phyloP scores from a whole-genome alignment of 306 rosid genomes.

The Cicer yamashitae region DNA sequence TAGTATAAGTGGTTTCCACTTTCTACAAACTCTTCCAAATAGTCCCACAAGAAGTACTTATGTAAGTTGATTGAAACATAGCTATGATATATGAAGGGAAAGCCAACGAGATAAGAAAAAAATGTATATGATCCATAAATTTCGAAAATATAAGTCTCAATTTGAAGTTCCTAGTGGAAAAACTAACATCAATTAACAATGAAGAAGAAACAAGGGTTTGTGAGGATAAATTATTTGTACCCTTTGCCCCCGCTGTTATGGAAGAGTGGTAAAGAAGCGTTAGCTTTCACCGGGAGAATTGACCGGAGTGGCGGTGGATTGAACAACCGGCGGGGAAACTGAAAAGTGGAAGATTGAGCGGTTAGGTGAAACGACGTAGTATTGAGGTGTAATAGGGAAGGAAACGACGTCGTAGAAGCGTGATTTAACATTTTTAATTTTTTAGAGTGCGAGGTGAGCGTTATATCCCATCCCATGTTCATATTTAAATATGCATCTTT shows the following conservation, averaged over 20 bases:
- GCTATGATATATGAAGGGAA: too few species aligned
- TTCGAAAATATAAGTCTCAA: not conserved
- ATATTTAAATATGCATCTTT: too few species aligned
- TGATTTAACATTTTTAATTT: not conserved
- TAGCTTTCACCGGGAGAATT: slow-evolving; percentile 42
- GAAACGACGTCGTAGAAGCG: slow-evolving; percentile 3
- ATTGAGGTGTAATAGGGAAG: slow-evolving; percentile 39
- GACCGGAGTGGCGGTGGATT: slow-evolving; percentile 50
- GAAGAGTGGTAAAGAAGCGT: slow-evolving; percentile 32
- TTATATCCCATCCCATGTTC: too few species aligned
- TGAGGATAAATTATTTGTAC: slow-evolving; percentile 46
- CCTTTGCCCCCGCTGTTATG: slow-evolving; percentile 65
- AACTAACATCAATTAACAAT: not conserved
- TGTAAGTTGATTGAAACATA: too few species aligned
- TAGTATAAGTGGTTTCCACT: too few species aligned
- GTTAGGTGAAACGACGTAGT: slow-evolving; percentile 40
- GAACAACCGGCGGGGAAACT: slow-evolving; percentile 35
- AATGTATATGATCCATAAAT: too few species aligned
- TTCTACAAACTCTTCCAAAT: too few species aligned
- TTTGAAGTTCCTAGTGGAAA: not conserved
- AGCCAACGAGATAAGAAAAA: too few species aligned
- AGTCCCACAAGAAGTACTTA: too few species aligned
- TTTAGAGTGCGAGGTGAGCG: too few species aligned
- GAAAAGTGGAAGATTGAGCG: slow-evolving; percentile 41
- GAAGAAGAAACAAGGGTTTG: not conserved